Percentiles rank a stretch among this genome's conserved stretches.
These are phyloP conservation scores for Acorus calamus DNA, from an alignment of 106 monocot species.

Conservation along the genomic window DNA sequence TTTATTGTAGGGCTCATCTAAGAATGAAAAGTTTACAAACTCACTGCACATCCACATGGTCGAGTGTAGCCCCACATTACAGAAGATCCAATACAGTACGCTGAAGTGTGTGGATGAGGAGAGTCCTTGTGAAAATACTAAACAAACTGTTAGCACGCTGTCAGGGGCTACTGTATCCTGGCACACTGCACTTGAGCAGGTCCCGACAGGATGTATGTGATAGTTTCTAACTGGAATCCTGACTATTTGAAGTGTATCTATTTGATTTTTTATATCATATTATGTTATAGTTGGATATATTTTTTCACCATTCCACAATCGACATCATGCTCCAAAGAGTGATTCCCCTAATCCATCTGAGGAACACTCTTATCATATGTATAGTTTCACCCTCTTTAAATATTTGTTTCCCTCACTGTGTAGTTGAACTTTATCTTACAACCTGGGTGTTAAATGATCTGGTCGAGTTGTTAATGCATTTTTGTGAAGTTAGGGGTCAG, in stretches of 20 bases:
- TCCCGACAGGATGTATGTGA: slow-evolving; percentile 82
- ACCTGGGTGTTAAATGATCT: no score
- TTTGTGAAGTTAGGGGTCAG: no score
- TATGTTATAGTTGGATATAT: no score
- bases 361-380: background rate
- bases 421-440: no score
- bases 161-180: slow-evolving; percentile 47
- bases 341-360: background rate
- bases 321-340: no score
- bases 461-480: no score
- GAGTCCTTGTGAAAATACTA: slow-evolving; percentile 13
- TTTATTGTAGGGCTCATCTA: slow-evolving; percentile 63
- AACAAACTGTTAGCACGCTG: slow-evolving; percentile 30
- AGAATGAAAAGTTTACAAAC: slow-evolving; percentile 64
- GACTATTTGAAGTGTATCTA: no score
- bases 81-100: slow-evolving; percentile 55
- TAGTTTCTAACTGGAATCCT: slow-evolving; percentile 3
- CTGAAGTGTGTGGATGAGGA: slow-evolving; percentile 58
- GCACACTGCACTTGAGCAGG: slow-evolving; percentile 72
- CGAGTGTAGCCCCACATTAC: slow-evolving; percentile 88
- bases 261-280: no score
- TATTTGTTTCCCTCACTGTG: no score
- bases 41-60: slow-evolving; percentile 75
- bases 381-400: background rate
- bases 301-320: no score